Percentiles rank a stretch among this genome's conserved stretches.
Evolutionary conservation across 768 basidiomycete species (phyloP).

Genomic region (Steccherinum ochraceum): DNA sequence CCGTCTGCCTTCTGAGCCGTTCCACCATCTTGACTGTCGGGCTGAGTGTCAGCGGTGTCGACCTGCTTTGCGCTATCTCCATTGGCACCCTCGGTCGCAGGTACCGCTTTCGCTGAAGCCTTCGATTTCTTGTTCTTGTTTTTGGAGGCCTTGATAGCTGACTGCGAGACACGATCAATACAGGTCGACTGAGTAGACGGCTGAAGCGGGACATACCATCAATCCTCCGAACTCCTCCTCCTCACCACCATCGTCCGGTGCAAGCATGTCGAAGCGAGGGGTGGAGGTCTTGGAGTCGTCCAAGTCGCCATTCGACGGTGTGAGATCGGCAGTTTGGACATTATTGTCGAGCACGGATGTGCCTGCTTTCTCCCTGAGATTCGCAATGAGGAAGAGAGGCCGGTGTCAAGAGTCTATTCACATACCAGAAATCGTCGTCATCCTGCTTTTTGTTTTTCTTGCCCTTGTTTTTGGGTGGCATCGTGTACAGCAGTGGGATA

Average conservation of each 20-base stretch:
- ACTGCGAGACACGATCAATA: slow-evolving; percentile 39
- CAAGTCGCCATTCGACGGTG: not conserved
- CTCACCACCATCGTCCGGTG: slow-evolving; percentile 29
- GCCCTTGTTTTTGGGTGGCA: slow-evolving; percentile 72
- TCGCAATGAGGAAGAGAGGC: slow-evolving; percentile 3
- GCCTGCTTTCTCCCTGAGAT: slow-evolving; percentile 61
- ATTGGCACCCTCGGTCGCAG: slow-evolving; percentile 42
- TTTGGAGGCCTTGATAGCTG: slow-evolving; percentile 49
- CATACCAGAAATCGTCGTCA: slow-evolving; percentile 80
- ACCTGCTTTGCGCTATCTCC: slow-evolving; percentile 33
- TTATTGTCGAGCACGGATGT: slow-evolving; percentile 45
- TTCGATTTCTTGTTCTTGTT: slow-evolving; percentile 46
- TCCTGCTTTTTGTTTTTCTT: slow-evolving; percentile 82
- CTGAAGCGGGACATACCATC: slow-evolving; percentile 46
- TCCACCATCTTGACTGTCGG: slow-evolving; percentile 39
- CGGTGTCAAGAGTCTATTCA: slow-evolving; percentile 11
- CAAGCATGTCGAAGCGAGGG: too few species aligned
- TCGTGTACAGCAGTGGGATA: slow-evolving; percentile 19
- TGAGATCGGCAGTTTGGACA: slow-evolving; percentile 20
- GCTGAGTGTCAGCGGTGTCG: slow-evolving; percentile 41
- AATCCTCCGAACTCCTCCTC: slow-evolving; percentile 70
- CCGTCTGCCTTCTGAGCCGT: slow-evolving; percentile 25
- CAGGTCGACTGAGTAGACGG: not conserved
- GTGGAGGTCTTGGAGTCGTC: too few species aligned
- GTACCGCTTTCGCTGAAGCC: slow-evolving; percentile 26